Conservation (phyloP, 345 rosid genomes). For the Populus deltoides region DNA sequence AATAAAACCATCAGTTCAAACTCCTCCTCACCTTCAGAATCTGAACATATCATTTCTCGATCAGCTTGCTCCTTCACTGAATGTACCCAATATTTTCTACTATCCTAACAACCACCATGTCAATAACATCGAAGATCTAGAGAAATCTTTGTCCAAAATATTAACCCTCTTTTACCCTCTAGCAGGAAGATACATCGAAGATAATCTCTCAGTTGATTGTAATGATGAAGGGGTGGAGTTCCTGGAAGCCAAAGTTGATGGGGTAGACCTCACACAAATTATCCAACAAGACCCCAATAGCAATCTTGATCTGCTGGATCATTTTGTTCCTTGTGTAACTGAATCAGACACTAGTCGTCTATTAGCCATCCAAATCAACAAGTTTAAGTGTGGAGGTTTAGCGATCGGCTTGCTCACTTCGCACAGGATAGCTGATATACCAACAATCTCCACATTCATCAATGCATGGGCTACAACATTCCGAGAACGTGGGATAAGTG, state of each 20-base stretch:
- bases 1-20: constrained; percentile 22
- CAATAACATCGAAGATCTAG: not conserved
- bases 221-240: not conserved
- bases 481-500: too few relatives aligned
- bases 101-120: not conserved
- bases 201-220: not conserved
- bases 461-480: not conserved
- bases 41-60: constrained; percentile 24
- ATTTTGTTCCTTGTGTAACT: not conserved
- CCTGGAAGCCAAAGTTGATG: not conserved
- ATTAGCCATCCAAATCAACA: not conserved
- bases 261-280: not conserved
- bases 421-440: not conserved
- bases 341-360: not conserved
- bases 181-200: not conserved
- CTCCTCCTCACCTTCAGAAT: constrained; percentile 1
- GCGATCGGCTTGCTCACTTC: not conserved
- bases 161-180: not conserved
- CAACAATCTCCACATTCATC: not conserved
- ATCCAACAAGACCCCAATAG: not conserved
- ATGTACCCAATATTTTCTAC: constrained; percentile 24
- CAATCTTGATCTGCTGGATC: not conserved
- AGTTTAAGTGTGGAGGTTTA: not conserved
- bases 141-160: not conserved
- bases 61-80: constrained; percentile 20